Evolutionary conservation across 129 eudicot species (phyloP), one percentile per base, ranked within the genome.

Genomic region (Pseudognaphalium luteoalbum): DNA sequence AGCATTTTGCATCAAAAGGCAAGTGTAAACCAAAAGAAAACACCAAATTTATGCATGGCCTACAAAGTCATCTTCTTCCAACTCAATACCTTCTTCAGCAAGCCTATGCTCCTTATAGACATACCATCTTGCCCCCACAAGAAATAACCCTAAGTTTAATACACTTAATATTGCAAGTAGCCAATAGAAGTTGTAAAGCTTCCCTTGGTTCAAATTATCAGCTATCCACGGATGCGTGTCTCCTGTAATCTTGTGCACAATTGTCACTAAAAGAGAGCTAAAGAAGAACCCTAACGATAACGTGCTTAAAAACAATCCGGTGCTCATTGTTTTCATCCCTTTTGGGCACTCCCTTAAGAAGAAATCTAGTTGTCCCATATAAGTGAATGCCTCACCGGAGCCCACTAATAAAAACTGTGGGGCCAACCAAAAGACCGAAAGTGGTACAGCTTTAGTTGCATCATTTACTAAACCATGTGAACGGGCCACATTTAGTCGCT

Each of bases 331-430:
- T 80, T 87, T 87, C 92, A 85, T 87, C 51, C 92, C 87, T 80
- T 85, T 85, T 1, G 92, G 92, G 42, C 87, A 85, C 81, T 83
- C 85, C 33, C 81, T 87, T 9, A 87, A 75, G 78, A 85, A 87
- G 78, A 87, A 87, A 71, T 81, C 88, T 11, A 87, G 87, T 72
- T 90, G 97, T 22, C 98, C 98, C 15, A 90, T 87, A 86, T 93
- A 93, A 0, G 92, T 88, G 11, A 93, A 90, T 3, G 96, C 98
- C 78, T 93, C 98, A 10, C 96, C 98, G 1, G 94, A 58, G 41
- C 98, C 98, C 30, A 90, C 92, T 6, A 93, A 66, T 61, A 90
- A 63, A 79, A 90, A 93, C 50, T 93, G 98, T 8, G 98, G 98
- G 33, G 81, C 34, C 60, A 92, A 61, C 89, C 91, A 84, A 41